Base-by-base conservation (phyloP, 2,329 filamentous ascomycete species). In the Sclerotinia borealis region DNA sequence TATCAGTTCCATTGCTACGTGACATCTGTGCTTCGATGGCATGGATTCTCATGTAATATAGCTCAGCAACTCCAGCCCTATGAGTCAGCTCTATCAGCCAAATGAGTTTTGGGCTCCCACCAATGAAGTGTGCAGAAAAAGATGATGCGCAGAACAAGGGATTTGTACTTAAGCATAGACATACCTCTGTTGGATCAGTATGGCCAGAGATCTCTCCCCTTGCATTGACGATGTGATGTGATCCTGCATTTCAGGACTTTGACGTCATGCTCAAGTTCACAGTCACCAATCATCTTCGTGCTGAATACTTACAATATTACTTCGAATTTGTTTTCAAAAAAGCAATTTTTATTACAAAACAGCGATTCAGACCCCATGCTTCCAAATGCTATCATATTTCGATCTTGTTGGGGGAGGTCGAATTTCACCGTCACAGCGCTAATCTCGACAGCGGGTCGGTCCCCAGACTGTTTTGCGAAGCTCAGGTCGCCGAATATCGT, bases 401-500 rank as follows among this genome's bases (percentile, higher is more conserved):
- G 22, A 45, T 34, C 13, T 17, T 13, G 11, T 56, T n/a, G n/a
- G 27, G 36, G 3, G 36, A 34, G 19, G 29, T 52, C 41, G 13
- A 31, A 8, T 37, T 55, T 27, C 7, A 27, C 13, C 10, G 34
- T 19, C 39, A 56, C 41, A 47, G 31, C 25, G 8, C 31, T 13
- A 56, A 29, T 25, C 10, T 56, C 39, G 29, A 56, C 19, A 62
- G 41, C 60, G 50, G 39, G 36, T 51, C 43, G 39, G 36, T 51
- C 43, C 45, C 29, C 31, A 27, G 11, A 62, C 11, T 41, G 9
- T 17, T 48, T 17, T 22, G 34, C 41, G 27, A 25, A 41, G 48
- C 41, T 56, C 41, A 62, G 60, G 60, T 62, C 50, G 50, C 50
- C 60, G 50, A 62, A 62, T 41, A 29, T 22, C 37, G 17, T 29